A percentile compares a stretch with the other conserved stretches of the same genome.
phyloP scores from a whole-genome alignment of 139 green algal species.

The Chlorella sp. region DNA sequence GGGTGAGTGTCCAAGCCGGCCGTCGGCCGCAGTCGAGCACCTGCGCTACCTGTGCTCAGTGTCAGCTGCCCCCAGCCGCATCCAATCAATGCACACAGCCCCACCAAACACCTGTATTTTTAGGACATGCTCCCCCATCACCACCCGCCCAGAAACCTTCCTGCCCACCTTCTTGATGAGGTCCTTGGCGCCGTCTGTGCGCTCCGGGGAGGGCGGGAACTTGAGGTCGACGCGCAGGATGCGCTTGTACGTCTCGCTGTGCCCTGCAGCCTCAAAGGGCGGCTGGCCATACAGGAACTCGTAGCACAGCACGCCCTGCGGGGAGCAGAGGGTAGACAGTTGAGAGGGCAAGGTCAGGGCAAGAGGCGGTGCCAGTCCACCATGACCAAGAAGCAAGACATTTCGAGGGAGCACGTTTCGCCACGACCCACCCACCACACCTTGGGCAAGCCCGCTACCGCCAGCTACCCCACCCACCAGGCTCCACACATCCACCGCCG shows the following conservation, averaged over 20 bases:
- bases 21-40: too few relatives aligned
- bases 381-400: not conserved
- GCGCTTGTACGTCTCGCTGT: slow-evolving; percentile 84
- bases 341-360: not conserved
- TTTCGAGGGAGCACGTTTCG: not conserved
- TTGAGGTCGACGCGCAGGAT: slow-evolving; percentile 93
- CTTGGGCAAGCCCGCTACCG: too few relatives aligned
- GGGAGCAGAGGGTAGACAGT: not conserved
- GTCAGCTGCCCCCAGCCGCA: too few relatives aligned
- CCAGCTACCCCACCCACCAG: slow-evolving; percentile 36
- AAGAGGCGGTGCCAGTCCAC: not conserved
- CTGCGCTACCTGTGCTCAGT: too few relatives aligned
- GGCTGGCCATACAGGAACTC: slow-evolving; percentile 95
- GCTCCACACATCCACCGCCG: slow-evolving; percentile 94
- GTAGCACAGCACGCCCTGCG: slow-evolving; percentile 93
- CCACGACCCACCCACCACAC: not conserved
- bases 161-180: slow-evolving; percentile 78
- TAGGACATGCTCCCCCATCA: not conserved
- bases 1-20: not conserved
- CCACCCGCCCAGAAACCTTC: too few relatives aligned
- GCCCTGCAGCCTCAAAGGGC: slow-evolving; percentile 94
- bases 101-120: not conserved
- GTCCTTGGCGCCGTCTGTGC: slow-evolving; percentile 81
- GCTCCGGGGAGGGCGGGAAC: slow-evolving; percentile 73
- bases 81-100: too few relatives aligned